Evolutionary conservation across 1,284 basidiomycete species (phyloP), one percentile per base, ranked within the genome.

Genomic region (Papiliotrema fonsecae): DNA sequence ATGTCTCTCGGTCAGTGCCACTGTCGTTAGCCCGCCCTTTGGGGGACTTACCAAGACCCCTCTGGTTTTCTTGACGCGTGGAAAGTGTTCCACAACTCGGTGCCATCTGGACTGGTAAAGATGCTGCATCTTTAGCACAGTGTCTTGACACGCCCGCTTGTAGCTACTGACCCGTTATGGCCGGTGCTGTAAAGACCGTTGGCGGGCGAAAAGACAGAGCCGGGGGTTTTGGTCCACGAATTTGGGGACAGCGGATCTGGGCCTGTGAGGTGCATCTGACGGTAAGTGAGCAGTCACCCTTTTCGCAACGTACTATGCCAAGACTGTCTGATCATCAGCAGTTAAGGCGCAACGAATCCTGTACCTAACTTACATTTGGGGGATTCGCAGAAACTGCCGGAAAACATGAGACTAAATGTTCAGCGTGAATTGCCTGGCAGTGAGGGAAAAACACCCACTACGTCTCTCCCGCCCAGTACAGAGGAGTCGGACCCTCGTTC

Each of bases 41-140:
- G 19, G 4, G 10, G 14, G 2, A 41, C 53, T 49, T 28, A 58
- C 56, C 57, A 59, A 26, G 52, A 49, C 13, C 56, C 56, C 14
- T 27, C 42, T 9, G 56, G 39, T 21, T 52, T 52, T 13, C 44
- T 44, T 5, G 52, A 50, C 3, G 57, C 52, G 37, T 59, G 57
- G 30, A 54, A 59, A 30, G 55, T 49, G 32, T 59, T 59, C 57
- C 57, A 59, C 6, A 56, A 36, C 36, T 59, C 55, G 6, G 52
- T 49, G 2, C 51, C 52, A 40, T 59, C 57, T 11, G 57, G 57
- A 14, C 52, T 55, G 21, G 38, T 27, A 44, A 59, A 59, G 19
- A 56, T 54, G 9, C 56, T 58, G 36, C 18, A 5, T 39, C 6
- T 7, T 6, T 25, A 16, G 21, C 4, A n/a, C 9, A 13, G 16